These are phyloP conservation scores for Antrodiella citrinella DNA, from an alignment of 768 basidiomycete genomes.

Conservation along the genomic window DNA sequence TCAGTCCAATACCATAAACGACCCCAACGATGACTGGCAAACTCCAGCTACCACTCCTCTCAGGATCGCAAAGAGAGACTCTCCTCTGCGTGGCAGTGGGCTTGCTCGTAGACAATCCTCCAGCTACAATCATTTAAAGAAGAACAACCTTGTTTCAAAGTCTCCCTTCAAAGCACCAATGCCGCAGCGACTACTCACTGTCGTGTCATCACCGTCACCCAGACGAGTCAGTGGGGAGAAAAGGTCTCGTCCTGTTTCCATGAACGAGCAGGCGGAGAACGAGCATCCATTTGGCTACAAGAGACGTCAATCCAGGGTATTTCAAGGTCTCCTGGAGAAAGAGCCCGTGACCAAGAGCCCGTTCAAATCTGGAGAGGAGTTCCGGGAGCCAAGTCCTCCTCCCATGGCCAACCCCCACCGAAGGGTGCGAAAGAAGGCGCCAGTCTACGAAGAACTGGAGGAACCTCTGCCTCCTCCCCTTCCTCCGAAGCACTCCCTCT, in stretches of 20 bases:
- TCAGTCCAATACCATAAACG: constrained; percentile 56
- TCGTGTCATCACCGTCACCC: constrained; percentile 26
- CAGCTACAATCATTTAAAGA: constrained; percentile 72
- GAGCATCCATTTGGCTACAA: constrained; percentile 65
- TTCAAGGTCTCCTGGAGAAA: constrained; percentile 64
- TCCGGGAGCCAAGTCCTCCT: constrained; percentile 21
- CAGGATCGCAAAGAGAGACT: constrained; percentile 65
- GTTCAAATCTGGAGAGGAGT: constrained; percentile 35
- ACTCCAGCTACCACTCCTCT: constrained; percentile 52
- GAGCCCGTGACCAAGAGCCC: constrained; percentile 82
- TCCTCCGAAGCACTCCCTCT: constrained; percentile 18
- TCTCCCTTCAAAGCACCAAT: constrained; percentile 76
- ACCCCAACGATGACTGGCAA: constrained; percentile 57
- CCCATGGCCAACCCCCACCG: constrained; percentile 16
- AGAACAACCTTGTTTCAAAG: constrained; percentile 74
- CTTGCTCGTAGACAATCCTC: constrained; percentile 67
- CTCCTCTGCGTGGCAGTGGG: constrained; percentile 25
- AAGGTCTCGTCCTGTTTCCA: constrained; percentile 61
- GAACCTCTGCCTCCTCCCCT: constrained; percentile 18
- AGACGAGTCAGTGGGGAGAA: constrained; percentile 71
- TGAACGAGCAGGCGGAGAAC: constrained; percentile 66
- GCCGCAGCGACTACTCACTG: constrained; percentile 37
- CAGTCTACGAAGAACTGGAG: constrained; percentile 7
- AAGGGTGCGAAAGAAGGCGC: constrained; percentile 1
- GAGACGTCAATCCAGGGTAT: constrained; percentile 66